phyloP scores from a whole-genome alignment of 2,329 filamentous ascomycete species.

The Ophiosphaerella korrae region DNA sequence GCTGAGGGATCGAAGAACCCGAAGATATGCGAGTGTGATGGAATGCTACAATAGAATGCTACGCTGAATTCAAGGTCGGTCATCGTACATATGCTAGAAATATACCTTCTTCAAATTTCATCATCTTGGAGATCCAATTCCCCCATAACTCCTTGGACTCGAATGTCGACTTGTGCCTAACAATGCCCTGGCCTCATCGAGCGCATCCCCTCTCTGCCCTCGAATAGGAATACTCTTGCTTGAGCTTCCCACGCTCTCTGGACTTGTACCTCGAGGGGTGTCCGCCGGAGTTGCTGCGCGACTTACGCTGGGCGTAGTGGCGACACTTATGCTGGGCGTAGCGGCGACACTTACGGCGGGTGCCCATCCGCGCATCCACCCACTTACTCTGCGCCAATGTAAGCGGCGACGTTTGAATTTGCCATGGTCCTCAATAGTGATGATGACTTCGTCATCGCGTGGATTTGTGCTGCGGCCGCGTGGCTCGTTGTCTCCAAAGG shows the following conservation, averaged over 20 bases:
- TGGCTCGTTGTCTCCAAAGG: conserved; percentile 57
- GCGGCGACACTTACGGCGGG: conserved; percentile 54
- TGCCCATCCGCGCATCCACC: conserved; percentile 71
- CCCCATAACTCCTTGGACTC: conserved; percentile 44
- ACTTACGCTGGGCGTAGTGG: conserved; percentile 39
- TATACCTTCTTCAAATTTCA: not conserved
- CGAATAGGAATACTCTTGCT: conserved; percentile 36
- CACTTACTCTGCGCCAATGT: conserved; percentile 63
- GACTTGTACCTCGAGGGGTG: conserved; percentile 23
- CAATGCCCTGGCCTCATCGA: conserved; percentile 46
- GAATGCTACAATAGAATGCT: too few species aligned
- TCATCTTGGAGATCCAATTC: conserved; percentile 19
- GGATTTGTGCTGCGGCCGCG: conserved; percentile 21
- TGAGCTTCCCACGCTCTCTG: conserved; percentile 6
- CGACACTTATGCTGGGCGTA: conserved; percentile 47
- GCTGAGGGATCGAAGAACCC: too few species aligned
- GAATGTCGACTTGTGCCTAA: conserved; percentile 39
- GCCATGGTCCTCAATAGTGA: conserved; percentile 49
- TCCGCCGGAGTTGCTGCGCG: conserved; percentile 34
- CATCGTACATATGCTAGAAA: too few species aligned
- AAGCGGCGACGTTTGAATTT: conserved; percentile 43
- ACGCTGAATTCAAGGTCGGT: too few species aligned
- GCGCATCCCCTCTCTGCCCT: conserved; percentile 19
- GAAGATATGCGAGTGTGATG: too few species aligned
- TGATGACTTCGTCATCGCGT: conserved; percentile 52